Percentiles rank a stretch among this genome's conserved stretches.
These are phyloP conservation scores for Colletotrichum sp. DNA, from an alignment of 2,329 filamentous ascomycete species.

Conservation along the genomic window DNA sequence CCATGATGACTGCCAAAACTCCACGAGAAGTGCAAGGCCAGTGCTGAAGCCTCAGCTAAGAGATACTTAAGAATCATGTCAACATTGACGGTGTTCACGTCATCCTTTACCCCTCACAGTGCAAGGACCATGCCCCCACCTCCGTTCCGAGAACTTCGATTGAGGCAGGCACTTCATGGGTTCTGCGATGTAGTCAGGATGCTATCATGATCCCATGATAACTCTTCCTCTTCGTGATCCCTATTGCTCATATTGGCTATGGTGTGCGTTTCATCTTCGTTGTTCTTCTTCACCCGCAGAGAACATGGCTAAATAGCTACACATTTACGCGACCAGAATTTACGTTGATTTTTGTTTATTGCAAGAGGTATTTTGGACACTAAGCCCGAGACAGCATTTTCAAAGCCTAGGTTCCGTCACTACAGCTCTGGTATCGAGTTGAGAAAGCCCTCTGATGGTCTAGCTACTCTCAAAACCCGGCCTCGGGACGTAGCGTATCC, in stretches of 20 bases:
- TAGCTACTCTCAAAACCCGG: neutral
- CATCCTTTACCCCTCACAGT: constrained; percentile 23
- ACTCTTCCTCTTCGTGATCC: rapidly evolving
- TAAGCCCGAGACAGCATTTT: neutral
- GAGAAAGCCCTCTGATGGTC: neutral
- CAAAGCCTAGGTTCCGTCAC: neutral
- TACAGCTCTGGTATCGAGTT: neutral
- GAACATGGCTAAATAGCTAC: neutral
- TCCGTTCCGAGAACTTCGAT: neutral
- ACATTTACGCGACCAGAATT: neutral
- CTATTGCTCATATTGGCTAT: rapidly evolving
- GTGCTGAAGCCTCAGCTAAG: neutral
- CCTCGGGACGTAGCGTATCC: neutral
- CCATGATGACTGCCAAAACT: neutral
- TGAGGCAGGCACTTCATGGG: neutral
- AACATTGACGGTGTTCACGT: constrained; percentile 10
- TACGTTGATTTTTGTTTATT: neutral
- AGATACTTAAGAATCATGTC: neutral
- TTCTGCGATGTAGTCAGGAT: neutral
- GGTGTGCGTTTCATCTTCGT: neutral
- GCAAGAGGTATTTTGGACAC: neutral
- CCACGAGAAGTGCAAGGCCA: neutral
- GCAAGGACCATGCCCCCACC: constrained; percentile 4
- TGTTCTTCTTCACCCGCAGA: neutral
- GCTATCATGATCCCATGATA: rapidly evolving